Base-by-base conservation (phyloP, 2,329 filamentous ascomycete species). In the Aspergillus fumigatiaffinis region DNA sequence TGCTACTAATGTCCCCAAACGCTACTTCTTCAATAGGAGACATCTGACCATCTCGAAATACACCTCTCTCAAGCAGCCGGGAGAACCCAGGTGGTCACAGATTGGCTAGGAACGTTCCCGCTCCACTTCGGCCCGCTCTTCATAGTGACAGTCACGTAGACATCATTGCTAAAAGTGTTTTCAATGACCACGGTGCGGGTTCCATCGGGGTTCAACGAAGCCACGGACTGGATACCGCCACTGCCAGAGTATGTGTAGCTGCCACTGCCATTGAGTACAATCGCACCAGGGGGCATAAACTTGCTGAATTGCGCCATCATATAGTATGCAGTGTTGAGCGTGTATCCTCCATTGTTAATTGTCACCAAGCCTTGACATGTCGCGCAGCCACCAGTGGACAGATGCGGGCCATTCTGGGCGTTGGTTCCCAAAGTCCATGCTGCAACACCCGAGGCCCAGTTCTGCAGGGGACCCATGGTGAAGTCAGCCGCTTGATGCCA, bases 291-390 rank as follows among this genome's bases (percentile, higher is more conserved):
- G 21, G 77, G 76, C 56, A 82, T 80, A 65, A 77, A 82, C 59
- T 71, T 75, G 65, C 74, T 77, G 66, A 80, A 82, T 66, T 84
- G 81, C 1, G 79, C 80, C 58, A 83, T 71, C 75, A 81, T 80
- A 66, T 83, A 83, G 68, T 82, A 83, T 59, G 81, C 79, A 6
- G 79, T 73, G 26, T 75, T 77, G 59, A 77, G 75, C 3, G 68
- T 71, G 67, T 83, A 83, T 2, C 73, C 75, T 23, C 71, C 72
- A 10, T 72, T 64, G 7, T 68, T 66, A 32, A 70, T 57, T 23
- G 66, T 68, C 4, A 71, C 66, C 17, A 70, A 50, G 2, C 69
- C 69, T 8, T 61, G 61, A 49, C 68, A 71, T n/a, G 51, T 63
- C 10, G 28, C 60, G 54, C 69, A 71, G 3, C 69, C 69, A 10